phyloP scores from a whole-genome alignment of 805 yeast species.

The Debaryomyces tyrocola region DNA sequence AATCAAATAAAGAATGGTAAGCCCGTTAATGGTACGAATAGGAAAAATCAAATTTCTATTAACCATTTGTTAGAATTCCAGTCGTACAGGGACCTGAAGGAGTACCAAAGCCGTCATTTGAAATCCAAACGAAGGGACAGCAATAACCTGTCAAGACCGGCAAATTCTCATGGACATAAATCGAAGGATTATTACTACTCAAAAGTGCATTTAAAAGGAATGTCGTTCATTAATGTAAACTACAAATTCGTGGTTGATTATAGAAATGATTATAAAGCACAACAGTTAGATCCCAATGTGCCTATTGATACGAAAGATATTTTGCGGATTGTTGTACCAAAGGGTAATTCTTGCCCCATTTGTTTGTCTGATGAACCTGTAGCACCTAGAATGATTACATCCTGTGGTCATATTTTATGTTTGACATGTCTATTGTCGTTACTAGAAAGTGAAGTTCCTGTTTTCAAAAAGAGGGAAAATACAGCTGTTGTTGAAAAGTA shows the following conservation, averaged over 20 bases:
- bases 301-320: constrained; percentile 63
- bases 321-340: constrained; percentile 71
- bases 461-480: constrained; percentile 34
- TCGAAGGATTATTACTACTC: constrained; percentile 7
- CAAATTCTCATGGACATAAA: constrained; percentile 4
- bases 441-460: constrained; percentile 53
- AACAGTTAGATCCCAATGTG: constrained; percentile 71
- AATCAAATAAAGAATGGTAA: constrained; percentile 14
- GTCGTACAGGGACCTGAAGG: constrained; percentile 40
- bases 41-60: constrained; percentile 25
- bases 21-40: constrained; percentile 6
- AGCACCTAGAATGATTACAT: constrained; percentile 88
- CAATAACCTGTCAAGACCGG: constrained; percentile 8
- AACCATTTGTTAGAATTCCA: constrained; percentile 66
- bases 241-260: constrained; percentile 81
- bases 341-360: constrained; percentile 84
- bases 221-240: constrained; percentile 76
- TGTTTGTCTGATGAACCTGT: constrained; percentile 81
- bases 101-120: constrained; percentile 22
- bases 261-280: constrained; percentile 53
- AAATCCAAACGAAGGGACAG: constrained; percentile 11
- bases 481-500: constrained; percentile 44
- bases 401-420: constrained; percentile 93
- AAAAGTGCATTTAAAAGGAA: constrained; percentile 56
- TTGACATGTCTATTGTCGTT: constrained; percentile 75